Base-by-base conservation (phyloP, 1,284 basidiomycete species). In the Tilletia caries region DNA sequence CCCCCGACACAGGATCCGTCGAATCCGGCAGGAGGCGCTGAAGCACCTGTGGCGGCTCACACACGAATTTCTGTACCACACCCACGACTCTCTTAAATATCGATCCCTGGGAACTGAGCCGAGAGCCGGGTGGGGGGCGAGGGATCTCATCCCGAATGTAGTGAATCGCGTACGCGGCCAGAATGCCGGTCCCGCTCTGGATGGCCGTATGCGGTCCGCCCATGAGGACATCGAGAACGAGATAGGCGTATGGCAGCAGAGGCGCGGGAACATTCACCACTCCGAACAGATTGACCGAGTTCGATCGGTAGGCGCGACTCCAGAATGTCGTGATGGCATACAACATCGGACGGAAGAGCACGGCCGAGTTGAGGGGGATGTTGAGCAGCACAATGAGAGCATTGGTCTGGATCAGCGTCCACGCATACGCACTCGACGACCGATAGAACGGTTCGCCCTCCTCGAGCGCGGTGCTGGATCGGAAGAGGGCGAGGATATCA, bases 221-320 rank as follows among this genome's bases (percentile, higher is more conserved):
- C 71, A 86, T 86, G 75, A 93, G 80, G 48, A 91, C 80, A 82
- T 93, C 92, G 76, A 94, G 83, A 44, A 78, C 87, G 67, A 94
- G 87, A 76, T 93, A 86, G 50, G 88, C 86, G 79, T 89, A 92
- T 2, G 66, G 58, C 58, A 62, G n/a, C 10, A 33, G 32, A 8
- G 58, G 58, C 3, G 58, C 58, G 6, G 15, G 58, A 4, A 62
- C 58, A 33, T 34, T 62, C 27, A 62, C 58, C 29, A 62, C 8
- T 25, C 58, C 58, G 33, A 62, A 62, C 32, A 62, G 15, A 29
- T 34, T 62, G 58, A 62, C 58, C 32, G 58, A 33, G 32, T 32
- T 18, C 13, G 32, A 33, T 4, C 18, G 32, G 32, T 62, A 62
- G 10, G 58, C 58, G 32, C 58, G 58, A 23, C 58, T 62, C 58